phyloP scores from a whole-genome alignment of 768 basidiomycete genomes.

The Mycena rosella region DNA sequence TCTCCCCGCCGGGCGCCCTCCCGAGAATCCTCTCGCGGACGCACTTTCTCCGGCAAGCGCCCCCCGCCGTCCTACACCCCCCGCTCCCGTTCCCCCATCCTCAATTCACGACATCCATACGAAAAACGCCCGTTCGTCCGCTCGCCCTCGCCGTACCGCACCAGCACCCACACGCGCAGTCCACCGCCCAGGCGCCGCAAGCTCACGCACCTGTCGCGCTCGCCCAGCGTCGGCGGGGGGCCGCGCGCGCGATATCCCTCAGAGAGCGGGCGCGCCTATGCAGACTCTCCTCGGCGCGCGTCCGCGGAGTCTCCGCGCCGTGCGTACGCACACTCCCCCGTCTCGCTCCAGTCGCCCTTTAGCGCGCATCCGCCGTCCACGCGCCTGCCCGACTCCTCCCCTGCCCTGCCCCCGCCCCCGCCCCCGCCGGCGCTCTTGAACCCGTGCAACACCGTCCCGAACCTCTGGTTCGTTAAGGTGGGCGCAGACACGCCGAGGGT shows the following conservation, averaged over 20 bases:
- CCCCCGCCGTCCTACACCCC: background rate
- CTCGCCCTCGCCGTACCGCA: conserved; percentile 25
- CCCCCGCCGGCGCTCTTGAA: conserved; percentile 19
- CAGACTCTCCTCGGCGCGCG: no score
- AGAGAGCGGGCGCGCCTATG: no score
- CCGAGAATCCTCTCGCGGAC: conserved; percentile 5
- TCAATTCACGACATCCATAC: conserved; percentile 20
- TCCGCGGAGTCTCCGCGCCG: conserved; percentile 1
- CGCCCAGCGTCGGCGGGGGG: conserved; percentile 6
- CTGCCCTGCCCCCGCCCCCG: background rate
- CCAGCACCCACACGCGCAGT: conserved; percentile 21
- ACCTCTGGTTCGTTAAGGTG: conserved; percentile 54
- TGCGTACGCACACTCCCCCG: background rate
- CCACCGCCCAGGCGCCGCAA: conserved; percentile 24
- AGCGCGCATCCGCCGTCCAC: conserved; percentile 19
- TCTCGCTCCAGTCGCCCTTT: conserved; percentile 15
- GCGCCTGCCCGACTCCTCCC: background rate
- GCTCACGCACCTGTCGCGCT: background rate
- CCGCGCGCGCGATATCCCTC: no score
- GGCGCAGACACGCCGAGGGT: conserved; percentile 50
- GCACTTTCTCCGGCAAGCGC: conserved; percentile 6
- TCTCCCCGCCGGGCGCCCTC: background rate
- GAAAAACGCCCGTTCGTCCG: conserved; percentile 25
- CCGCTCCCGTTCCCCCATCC: conserved; percentile 11
- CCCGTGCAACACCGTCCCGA: conserved; percentile 54